A percentile compares a stretch with the other conserved stretches of the same genome.
phyloP scores from a whole-genome alignment of 768 basidiomycete genomes.

The Brasilioporus rufonigricans region DNA sequence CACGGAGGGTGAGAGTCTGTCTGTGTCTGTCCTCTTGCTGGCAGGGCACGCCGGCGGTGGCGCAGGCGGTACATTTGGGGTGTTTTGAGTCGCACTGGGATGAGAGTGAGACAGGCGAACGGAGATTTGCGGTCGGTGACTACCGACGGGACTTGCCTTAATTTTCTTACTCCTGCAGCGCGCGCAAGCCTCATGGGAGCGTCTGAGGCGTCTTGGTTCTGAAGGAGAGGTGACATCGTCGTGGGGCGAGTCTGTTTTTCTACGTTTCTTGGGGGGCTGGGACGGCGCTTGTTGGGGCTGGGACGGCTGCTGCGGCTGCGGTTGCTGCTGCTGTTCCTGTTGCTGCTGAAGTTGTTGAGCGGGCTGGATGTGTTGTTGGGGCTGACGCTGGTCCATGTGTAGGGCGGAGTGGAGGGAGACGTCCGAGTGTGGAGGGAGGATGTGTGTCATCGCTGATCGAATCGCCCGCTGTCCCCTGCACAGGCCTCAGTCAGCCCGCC shows the following conservation, averaged over 20 bases:
- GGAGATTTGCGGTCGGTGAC: slow-evolving; percentile 84
- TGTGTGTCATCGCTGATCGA: slow-evolving; percentile 44
- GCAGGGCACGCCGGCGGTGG: slow-evolving; percentile 74
- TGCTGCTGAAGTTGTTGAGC: slow-evolving; percentile 34
- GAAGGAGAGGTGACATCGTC: slow-evolving; percentile 56
- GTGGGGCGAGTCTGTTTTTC: slow-evolving; percentile 54
- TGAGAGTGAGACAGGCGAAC: slow-evolving; percentile 40
- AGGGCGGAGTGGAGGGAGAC: slow-evolving; percentile 58
- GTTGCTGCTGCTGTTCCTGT: slow-evolving; percentile 18
- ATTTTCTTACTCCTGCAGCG: slow-evolving; percentile 96
- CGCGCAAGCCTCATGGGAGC: slow-evolving; percentile 90
- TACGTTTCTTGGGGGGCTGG: slow-evolving; percentile 50
- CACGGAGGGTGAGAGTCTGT: slow-evolving; percentile 81
- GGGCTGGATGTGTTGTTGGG: slow-evolving; percentile 40
- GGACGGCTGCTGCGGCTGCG: slow-evolving; percentile 32
- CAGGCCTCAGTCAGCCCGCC: slow-evolving; percentile 6
- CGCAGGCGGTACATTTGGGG: slow-evolving; percentile 82
- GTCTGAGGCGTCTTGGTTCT: slow-evolving; percentile 77
- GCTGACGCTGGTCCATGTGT: slow-evolving; percentile 72
- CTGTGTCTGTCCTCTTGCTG: slow-evolving; percentile 88
- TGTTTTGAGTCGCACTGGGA: slow-evolving; percentile 87
- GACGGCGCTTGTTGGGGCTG: slow-evolving; percentile 34
- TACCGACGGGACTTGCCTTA: slow-evolving; percentile 74
- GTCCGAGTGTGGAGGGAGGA: slow-evolving; percentile 46
- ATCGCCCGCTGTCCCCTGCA: slow-evolving; percentile 8